Evolutionary conservation across 345 rosid genomes (phyloP), one percentile per base, ranked within the genome.

Genomic region (Eucalyptus tenuipes): DNA sequence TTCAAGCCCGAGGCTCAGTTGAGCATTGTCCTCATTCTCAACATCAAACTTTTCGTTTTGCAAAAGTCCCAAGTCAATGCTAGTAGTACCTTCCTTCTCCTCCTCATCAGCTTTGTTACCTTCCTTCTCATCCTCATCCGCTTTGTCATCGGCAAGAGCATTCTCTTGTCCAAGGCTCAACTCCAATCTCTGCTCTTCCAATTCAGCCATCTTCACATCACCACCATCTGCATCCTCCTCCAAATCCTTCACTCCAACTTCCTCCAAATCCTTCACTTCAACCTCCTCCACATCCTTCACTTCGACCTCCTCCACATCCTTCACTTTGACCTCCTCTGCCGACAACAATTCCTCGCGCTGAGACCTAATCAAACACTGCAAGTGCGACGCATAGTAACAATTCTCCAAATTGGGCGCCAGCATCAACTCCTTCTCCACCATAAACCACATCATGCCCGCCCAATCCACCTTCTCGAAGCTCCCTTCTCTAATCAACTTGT

Each of bases 321-420:
- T 92, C 90, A 49, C 81, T 31, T 85, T 71, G 49, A 44, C 91
- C 55, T 89, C 92, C 50, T 87, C 93, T 87, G 88, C 94, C 81
- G 86, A 90, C 45, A 96, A 87, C 89, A 95, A 22, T 33, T 92
- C 94, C 61, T 88, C 89, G 50, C 86, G 92, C 92, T 95, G 98
- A 52, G 17, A 48, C 86, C 94, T 94, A 31, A 97, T 96, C 95
- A 97, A 89, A 90, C 93, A 90, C 92, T 98, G 99, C 91, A 98
- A 88, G 90, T 98, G 98, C 4, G 99, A 96, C 2, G 98, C 99
- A 82, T 97, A 98, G 87, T 96, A 96, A 88, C 99, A 98, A 88
- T 95, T 90, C 53, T 90, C 93, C 42, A 97, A 88, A 0, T 87
- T 80, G 8, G 97, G 92, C 16, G 87, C 90, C 0, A 91, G 91